Conservation (phyloP, 2,329 filamentous ascomycete species). For the Capronia coronata region DNA sequence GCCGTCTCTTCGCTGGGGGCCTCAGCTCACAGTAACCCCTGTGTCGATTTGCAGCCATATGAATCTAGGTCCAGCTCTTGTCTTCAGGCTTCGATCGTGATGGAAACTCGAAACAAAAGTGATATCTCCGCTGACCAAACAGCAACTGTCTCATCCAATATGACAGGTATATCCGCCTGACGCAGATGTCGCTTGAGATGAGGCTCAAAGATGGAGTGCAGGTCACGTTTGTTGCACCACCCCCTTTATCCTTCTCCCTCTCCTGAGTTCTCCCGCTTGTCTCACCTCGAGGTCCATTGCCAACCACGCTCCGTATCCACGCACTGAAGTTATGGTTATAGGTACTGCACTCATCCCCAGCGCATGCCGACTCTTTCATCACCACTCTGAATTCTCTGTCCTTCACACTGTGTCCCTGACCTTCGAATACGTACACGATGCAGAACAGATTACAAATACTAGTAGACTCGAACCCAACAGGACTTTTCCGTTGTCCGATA, state of each 20-base stretch:
- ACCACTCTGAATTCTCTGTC: too few species aligned
- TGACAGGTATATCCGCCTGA: background rate
- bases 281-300: background rate
- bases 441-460: too few species aligned
- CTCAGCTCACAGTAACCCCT: background rate
- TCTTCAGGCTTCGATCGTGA: background rate
- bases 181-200: background rate
- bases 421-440: too few species aligned
- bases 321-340: background rate
- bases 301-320: background rate
- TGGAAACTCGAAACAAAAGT: background rate
- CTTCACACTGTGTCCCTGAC: too few species aligned
- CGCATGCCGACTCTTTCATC: too few species aligned
- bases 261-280: background rate
- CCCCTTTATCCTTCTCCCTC: background rate
- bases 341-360: too few species aligned
- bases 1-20: too few species aligned
- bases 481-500: too few species aligned
- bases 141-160: background rate
- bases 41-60: too few species aligned
- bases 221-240: background rate
- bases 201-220: background rate
- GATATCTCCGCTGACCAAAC: background rate
- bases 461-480: too few species aligned
- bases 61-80: background rate